Evolutionary conservation across 495 filamentous ascomycete species (phyloP).

Genomic region (Bacidia gigantensis): DNA sequence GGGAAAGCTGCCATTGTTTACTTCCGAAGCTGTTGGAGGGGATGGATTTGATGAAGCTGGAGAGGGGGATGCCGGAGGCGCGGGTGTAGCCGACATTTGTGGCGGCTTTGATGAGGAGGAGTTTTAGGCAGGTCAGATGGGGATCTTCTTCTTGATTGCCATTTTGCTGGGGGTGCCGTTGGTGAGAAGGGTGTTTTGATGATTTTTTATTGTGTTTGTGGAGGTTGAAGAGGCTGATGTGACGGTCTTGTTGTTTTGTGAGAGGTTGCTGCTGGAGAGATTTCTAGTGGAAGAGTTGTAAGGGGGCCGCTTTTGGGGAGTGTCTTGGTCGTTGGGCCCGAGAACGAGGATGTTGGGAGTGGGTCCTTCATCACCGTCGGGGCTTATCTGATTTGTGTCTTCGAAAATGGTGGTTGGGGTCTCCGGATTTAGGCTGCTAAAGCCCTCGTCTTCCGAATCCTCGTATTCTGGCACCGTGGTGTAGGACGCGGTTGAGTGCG

Average conservation of each 20-base stretch:
- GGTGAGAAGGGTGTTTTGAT: not conserved
- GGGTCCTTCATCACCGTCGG: constrained; percentile 50
- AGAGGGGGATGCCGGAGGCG: constrained; percentile 12
- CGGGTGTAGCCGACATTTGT: constrained; percentile 60
- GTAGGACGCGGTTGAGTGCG: constrained; percentile 17
- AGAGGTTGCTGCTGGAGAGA: constrained; percentile 55
- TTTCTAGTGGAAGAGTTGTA: constrained; percentile 61
- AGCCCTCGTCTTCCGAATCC: constrained; percentile 20
- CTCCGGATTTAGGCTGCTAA: constrained; percentile 47
- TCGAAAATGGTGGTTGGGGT: constrained; percentile 91
- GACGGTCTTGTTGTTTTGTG: constrained; percentile 48
- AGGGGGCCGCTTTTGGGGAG: constrained; percentile 23
- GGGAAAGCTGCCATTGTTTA: constrained; percentile 48
- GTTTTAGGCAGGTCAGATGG: constrained; percentile 58
- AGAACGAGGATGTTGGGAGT: constrained; percentile 78
- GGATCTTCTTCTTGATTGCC: constrained; percentile 50
- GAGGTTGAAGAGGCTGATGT: constrained; percentile 11
- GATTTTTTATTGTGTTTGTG: constrained; percentile 9
- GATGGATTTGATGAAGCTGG: constrained; percentile 54
- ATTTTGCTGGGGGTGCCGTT: constrained; percentile 31
- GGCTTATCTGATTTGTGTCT: constrained; percentile 61
- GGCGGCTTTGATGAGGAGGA: constrained; percentile 67
- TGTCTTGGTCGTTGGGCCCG: constrained; percentile 41
- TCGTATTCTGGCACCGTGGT: constrained; percentile 15
- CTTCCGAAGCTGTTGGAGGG: constrained; percentile 66